These are phyloP conservation scores for Elymus sibiricus DNA, from an alignment of 176 grass and related monocot species.

Conservation along the genomic window DNA sequence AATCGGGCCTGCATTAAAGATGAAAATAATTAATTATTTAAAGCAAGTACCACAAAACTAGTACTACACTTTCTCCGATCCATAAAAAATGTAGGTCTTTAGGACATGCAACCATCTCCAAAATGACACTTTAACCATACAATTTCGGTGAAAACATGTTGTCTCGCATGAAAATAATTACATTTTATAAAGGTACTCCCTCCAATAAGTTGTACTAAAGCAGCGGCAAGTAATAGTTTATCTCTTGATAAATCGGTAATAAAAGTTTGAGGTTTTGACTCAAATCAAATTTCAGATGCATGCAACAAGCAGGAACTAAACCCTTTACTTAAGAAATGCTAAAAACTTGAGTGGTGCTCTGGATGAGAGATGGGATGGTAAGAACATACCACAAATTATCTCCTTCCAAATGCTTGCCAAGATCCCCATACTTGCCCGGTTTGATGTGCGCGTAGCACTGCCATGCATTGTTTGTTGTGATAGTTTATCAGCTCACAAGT, in stretches of 20 bases:
- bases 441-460: conserved; percentile 69
- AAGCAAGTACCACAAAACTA: not conserved
- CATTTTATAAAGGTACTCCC: not conserved
- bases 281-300: not conserved
- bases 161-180: not conserved
- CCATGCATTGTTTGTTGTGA: conserved; percentile 24
- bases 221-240: too few relatives aligned
- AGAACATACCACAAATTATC: conserved; percentile 75
- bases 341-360: not conserved
- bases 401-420: conserved; percentile 79
- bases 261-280: too few relatives aligned
- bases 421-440: conserved; percentile 60
- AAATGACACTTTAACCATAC: not conserved
- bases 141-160: not conserved
- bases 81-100: not conserved
- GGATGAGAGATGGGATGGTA: not conserved
- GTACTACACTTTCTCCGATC: not conserved
- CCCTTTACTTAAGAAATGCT: not conserved
- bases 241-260: not conserved
- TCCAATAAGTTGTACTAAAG: too few relatives aligned
- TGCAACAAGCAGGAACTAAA: not conserved
- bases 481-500: not conserved
- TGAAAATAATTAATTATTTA: not conserved
- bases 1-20: conserved; percentile 55
- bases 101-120: not conserved